These are phyloP conservation scores for Allomyces macrogynus DNA, from an alignment of 192 early-diverging fungal genomes.

Conservation along the genomic window DNA sequence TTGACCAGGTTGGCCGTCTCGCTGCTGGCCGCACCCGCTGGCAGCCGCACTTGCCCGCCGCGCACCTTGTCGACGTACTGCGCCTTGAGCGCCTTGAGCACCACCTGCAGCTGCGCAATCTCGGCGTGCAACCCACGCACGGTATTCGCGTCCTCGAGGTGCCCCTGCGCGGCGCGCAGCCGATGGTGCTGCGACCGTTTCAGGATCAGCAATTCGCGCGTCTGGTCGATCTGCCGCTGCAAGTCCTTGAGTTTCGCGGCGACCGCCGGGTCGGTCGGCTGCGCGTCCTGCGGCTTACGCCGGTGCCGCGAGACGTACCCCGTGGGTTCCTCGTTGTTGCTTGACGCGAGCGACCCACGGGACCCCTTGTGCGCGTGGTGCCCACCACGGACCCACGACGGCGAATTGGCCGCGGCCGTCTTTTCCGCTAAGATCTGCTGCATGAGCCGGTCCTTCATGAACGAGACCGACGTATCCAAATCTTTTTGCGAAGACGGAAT, in stretches of 20 bases:
- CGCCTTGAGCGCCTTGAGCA: not conserved
- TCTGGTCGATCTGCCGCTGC: not conserved
- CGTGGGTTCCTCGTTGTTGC: not conserved
- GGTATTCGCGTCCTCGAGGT: not conserved
- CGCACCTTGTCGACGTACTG: not conserved
- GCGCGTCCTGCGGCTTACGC: not conserved
- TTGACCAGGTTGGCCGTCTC: not conserved
- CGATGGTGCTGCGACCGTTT: not conserved
- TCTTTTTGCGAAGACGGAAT: conserved; percentile 45
- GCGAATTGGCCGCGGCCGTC: not conserved
- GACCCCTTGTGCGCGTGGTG: not conserved
- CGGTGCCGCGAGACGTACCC: not conserved
- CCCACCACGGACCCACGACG: not conserved
- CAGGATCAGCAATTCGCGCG: not conserved
- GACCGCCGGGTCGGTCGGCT: not conserved
- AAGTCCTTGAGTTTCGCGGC: not conserved
- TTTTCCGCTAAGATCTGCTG: not conserved
- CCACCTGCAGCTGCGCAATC: not conserved
- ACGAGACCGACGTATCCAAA: not conserved
- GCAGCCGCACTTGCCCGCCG: not conserved
- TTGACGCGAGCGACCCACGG: not conserved
- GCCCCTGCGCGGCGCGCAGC: not conserved
- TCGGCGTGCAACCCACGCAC: not conserved
- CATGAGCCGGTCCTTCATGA: not conserved
- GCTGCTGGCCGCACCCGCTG: not conserved